Conservation (phyloP, 169 alveolate genomes). For the Toxoplasma gondii region DNA sequence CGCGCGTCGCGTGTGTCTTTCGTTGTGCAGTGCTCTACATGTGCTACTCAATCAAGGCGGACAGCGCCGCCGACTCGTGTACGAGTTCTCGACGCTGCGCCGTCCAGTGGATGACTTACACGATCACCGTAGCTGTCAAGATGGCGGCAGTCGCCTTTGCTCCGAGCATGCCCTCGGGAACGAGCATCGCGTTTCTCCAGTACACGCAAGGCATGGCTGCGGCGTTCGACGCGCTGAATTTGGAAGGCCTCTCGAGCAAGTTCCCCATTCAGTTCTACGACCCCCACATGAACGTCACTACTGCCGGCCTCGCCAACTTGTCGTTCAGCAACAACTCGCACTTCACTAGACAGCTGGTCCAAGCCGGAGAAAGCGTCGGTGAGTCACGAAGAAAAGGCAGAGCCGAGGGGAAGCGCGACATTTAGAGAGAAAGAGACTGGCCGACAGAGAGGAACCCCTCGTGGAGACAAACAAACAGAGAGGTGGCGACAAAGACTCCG, state of each 20-base stretch:
- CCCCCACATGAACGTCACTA: neutral
- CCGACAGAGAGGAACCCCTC: neutral
- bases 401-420: neutral
- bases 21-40: neutral
- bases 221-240: neutral
- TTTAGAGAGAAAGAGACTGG: neutral
- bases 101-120: conserved; percentile 19
- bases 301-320: neutral
- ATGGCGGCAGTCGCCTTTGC: conserved; percentile 21
- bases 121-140: conserved; percentile 3
- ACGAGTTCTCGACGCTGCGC: conserved; percentile 27
- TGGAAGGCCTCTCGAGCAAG: neutral
- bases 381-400: neutral
- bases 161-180: neutral
- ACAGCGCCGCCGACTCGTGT: neutral
- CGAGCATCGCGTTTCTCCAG: neutral
- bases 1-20: neutral
- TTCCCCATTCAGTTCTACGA: neutral
- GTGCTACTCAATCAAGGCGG: conserved; percentile 29
- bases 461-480: neutral
- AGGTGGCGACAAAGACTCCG: neutral
- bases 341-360: conserved; percentile 1
- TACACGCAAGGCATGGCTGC: neutral
- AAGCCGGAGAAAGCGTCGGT: conserved; percentile 24
- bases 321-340: neutral